Conservation (phyloP, 768 basidiomycete genomes). For the Kwoniella pini region DNA sequence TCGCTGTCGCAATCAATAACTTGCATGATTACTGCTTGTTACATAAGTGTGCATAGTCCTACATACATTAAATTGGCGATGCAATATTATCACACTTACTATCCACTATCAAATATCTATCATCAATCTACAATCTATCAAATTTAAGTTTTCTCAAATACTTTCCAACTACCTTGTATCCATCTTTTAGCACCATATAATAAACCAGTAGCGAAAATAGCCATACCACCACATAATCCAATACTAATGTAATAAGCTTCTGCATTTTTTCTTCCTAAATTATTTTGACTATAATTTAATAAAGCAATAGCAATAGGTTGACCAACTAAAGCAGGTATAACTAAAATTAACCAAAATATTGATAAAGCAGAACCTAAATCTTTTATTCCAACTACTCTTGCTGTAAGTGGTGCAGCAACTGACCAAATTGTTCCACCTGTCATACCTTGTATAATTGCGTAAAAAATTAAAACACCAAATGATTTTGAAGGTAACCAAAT, state of each 20-base stretch:
- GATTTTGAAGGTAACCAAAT: conserved; percentile 52
- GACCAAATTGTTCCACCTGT: conserved; percentile 71
- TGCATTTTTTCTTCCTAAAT: conserved; percentile 27
- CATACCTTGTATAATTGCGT: conserved; percentile 51
- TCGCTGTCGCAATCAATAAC: too few species aligned
- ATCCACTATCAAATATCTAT: too few species aligned
- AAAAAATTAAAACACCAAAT: conserved; percentile 50
- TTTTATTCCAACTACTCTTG: conserved; percentile 63
- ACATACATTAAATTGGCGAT: too few species aligned
- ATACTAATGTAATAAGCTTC: conserved; percentile 44
- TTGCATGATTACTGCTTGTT: too few species aligned
- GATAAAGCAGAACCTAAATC: conserved; percentile 42
- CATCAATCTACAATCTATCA: too few species aligned
- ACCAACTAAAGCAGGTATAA: conserved; percentile 38
- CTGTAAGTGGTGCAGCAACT: conserved; percentile 64
- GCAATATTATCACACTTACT: too few species aligned
- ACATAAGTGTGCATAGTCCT: too few species aligned
- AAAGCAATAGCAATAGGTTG: conserved; percentile 46
- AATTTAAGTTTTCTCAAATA: conserved; percentile 16
- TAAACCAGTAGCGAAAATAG: conserved; percentile 18
- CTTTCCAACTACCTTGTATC: conserved; percentile 39
- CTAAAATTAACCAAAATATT: conserved; percentile 44
- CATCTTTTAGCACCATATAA: conserved; percentile 38
- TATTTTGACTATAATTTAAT: conserved; percentile 30
- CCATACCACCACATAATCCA: conserved; percentile 39